Conservation (phyloP, 2,329 filamentous ascomycete genomes). For the Xylaria sp. region DNA sequence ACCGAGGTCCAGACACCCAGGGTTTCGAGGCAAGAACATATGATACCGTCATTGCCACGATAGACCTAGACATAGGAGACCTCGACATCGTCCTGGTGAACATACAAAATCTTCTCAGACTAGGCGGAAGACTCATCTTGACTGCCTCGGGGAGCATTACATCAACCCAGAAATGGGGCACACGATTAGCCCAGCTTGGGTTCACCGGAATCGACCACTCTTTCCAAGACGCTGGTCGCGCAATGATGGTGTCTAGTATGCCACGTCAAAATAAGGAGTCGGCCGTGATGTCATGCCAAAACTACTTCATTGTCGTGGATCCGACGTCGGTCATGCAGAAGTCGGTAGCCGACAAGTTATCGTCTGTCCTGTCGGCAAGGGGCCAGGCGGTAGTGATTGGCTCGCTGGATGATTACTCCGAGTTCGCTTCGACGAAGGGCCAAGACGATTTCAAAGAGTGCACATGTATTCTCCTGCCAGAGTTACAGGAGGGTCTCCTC, state of each 20-base stretch:
- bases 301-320: background rate
- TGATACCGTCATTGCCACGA: background rate
- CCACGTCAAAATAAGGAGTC: background rate
- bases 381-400: background rate
- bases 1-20: background rate
- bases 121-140: background rate
- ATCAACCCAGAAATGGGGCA: background rate
- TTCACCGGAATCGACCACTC: background rate
- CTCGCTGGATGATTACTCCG: background rate
- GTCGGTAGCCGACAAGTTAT: background rate
- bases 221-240: background rate
- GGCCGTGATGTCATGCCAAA: background rate
- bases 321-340: background rate
- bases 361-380: background rate
- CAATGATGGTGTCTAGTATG: background rate
- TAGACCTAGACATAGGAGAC: background rate
- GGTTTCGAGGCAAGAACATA: background rate
- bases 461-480: constrained; percentile 17
- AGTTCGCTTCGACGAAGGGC: constrained; percentile 12
- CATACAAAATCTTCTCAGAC: background rate
- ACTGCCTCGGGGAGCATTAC: background rate
- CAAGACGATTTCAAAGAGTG: constrained; percentile 16
- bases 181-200: background rate
- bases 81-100: background rate
- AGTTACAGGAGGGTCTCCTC: constrained; percentile 16